These are phyloP conservation scores for Paecilomyces niveus DNA, from an alignment of 2,329 filamentous ascomycete species.

Conservation along the genomic window DNA sequence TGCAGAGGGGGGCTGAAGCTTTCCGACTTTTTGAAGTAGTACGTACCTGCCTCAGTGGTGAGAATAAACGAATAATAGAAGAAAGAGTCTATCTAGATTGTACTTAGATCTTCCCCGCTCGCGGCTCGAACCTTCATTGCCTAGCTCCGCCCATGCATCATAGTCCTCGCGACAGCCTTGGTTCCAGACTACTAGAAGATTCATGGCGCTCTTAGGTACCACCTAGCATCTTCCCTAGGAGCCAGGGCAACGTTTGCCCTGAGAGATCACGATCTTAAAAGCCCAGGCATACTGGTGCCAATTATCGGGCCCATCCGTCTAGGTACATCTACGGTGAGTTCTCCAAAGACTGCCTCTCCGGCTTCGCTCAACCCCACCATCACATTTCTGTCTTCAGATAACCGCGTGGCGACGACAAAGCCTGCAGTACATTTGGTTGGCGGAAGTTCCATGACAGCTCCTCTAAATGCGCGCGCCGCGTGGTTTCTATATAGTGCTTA, in stretches of 20 bases:
- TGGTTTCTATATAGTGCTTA: too few relatives aligned
- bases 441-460: too few relatives aligned
- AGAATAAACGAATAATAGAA: too few relatives aligned
- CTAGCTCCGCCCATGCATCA: constrained; percentile 24
- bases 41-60: background rate
- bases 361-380: background rate
- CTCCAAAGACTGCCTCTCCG: background rate
- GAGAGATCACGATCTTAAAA: background rate
- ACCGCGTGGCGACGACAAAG: background rate
- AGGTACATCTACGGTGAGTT: background rate
- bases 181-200: constrained; percentile 8
- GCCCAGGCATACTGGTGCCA: background rate
- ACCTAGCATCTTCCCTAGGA: background rate
- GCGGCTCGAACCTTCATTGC: constrained; percentile 23
- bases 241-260: background rate
- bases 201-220: background rate
- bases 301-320: background rate
- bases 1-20: background rate
- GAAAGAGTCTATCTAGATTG: too few relatives aligned
- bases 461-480: too few relatives aligned
- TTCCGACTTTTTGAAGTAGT: background rate
- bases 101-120: constrained; percentile 13
- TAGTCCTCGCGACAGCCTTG: constrained; percentile 17
- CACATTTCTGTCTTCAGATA: background rate
- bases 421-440: background rate